Percentiles rank a stretch among this genome's conserved stretches.
These are phyloP conservation scores for Stemphylium vesicarium DNA, from an alignment of 2,329 filamentous ascomycete genomes.

Conservation along the genomic window DNA sequence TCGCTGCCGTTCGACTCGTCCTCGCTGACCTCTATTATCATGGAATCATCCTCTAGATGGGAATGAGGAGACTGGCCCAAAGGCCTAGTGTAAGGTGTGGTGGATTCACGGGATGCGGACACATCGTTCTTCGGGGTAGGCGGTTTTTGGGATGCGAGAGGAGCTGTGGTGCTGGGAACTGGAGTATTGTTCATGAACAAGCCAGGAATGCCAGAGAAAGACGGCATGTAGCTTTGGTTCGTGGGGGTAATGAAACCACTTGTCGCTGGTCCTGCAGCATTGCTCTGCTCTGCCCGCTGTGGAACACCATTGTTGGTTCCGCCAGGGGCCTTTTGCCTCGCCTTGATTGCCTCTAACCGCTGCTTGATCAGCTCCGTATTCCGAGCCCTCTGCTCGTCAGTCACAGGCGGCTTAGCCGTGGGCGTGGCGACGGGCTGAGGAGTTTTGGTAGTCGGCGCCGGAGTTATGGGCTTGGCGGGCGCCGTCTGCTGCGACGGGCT, in stretches of 20 bases:
- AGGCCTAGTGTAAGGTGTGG: constrained; percentile 61
- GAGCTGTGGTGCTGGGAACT: constrained; percentile 2
- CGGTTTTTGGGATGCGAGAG: constrained; percentile 55
- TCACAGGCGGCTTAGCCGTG: constrained; percentile 23
- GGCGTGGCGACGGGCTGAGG: constrained; percentile 24
- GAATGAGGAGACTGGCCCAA: constrained; percentile 62
- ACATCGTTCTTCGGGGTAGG: constrained; percentile 73
- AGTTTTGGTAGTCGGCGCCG: constrained; percentile 15
- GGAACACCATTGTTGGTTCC: constrained; percentile 15
- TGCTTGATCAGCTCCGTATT: constrained; percentile 79
- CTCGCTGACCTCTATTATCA: constrained; percentile 88
- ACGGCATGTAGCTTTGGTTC: constrained; percentile 13
- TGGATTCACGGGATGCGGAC: constrained; percentile 38
- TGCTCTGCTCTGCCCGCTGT: not conserved
- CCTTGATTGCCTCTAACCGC: constrained; percentile 71
- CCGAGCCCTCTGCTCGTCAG: constrained; percentile 58
- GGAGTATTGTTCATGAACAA: constrained; percentile 55
- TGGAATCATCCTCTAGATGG: constrained; percentile 65
- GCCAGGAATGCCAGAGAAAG: constrained; percentile 57
- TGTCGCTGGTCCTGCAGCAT: constrained; percentile 3
- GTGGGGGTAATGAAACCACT: constrained; percentile 8
- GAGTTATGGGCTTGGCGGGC: constrained; percentile 17
- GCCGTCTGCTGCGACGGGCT: constrained; percentile 30
- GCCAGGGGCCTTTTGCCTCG: constrained; percentile 23
- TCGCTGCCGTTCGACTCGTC: constrained; percentile 67